Evolutionary conservation across 768 basidiomycete species (phyloP).

Genomic region (Kwoniella dendrophila): DNA sequence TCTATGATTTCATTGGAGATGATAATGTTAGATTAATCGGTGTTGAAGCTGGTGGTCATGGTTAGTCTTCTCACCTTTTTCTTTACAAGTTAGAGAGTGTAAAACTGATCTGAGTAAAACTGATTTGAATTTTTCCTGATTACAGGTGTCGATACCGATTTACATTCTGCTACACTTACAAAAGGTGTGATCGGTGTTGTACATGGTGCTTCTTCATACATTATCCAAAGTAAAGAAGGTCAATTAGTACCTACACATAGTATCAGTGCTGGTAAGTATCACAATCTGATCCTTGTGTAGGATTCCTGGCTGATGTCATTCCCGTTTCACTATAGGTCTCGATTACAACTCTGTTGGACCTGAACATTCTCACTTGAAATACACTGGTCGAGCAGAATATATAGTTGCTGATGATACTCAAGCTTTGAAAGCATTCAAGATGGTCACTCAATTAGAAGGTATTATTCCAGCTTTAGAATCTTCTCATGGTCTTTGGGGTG

Average conservation of each 20-base stretch:
- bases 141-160: conserved; percentile 75
- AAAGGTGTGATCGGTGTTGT: conserved; percentile 91
- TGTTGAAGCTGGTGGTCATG: conserved; percentile 97
- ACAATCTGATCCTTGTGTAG: conserved; percentile 4
- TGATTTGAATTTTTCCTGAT: not conserved
- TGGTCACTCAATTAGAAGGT: conserved; percentile 89
- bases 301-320: not conserved
- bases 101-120: no score
- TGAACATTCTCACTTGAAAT: conserved; percentile 96
- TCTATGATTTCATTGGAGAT: conserved; percentile 93
- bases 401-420: conserved; percentile 91
- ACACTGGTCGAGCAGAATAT: conserved; percentile 90
- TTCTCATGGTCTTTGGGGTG: conserved; percentile 94
- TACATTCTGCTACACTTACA: conserved; percentile 89
- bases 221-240: conserved; percentile 82
- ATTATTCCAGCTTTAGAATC: conserved; percentile 98
- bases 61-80: conserved; percentile 57
- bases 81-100: no score
- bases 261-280: conserved; percentile 67
- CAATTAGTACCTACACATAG: conserved; percentile 98
- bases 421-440: conserved; percentile 85
- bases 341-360: conserved; percentile 74
- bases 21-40: conserved; percentile 82
- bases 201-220: conserved; percentile 89
- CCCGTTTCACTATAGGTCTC: conserved; percentile 23